A percentile compares a stretch with the other conserved stretches of the same genome.
These are phyloP conservation scores for Venturia pyrina DNA, from an alignment of 2,329 filamentous ascomycete genomes.

Conservation along the genomic window DNA sequence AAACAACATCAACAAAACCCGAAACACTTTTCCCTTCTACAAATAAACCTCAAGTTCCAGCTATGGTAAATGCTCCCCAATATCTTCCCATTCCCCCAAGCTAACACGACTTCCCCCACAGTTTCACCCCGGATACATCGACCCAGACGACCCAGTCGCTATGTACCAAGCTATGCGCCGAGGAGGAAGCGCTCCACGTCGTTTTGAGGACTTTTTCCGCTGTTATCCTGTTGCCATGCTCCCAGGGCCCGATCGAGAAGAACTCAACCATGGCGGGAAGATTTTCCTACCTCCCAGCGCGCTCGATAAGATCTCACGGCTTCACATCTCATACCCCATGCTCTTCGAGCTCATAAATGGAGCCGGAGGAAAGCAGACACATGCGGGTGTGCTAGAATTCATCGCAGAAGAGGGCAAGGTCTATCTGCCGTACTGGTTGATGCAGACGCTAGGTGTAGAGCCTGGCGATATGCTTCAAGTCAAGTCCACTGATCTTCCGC, in stretches of 20 bases:
- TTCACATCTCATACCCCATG: conserved; percentile 96
- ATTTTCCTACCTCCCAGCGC: conserved; percentile 95
- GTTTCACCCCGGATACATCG: conserved; percentile 34
- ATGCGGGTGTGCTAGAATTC: conserved; percentile 93
- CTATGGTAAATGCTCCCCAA: neutral
- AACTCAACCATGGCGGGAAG: conserved; percentile 94
- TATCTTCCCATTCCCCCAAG: too few species aligned
- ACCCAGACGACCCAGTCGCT: conserved; percentile 42
- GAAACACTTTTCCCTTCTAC: neutral
- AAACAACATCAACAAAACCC: neutral
- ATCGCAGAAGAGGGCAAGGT: conserved; percentile 95
- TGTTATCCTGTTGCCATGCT: conserved; percentile 96
- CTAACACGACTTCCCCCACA: conserved; percentile 14
- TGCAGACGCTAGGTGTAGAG: conserved; percentile 82
- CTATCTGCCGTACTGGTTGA: conserved; percentile 95
- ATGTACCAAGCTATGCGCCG: conserved; percentile 44
- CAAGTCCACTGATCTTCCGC: conserved; percentile 84
- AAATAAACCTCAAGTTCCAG: neutral
- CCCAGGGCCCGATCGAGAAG: conserved; percentile 75
- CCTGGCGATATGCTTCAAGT: conserved; percentile 91
- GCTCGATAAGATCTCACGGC: conserved; percentile 87
- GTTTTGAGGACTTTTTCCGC: conserved; percentile 97
- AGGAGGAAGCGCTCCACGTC: conserved; percentile 46
- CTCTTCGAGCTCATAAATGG: conserved; percentile 94
- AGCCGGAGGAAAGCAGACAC: conserved; percentile 66